phyloP scores from a whole-genome alignment of 2,329 filamentous ascomycete species.

The Nemania sp. region DNA sequence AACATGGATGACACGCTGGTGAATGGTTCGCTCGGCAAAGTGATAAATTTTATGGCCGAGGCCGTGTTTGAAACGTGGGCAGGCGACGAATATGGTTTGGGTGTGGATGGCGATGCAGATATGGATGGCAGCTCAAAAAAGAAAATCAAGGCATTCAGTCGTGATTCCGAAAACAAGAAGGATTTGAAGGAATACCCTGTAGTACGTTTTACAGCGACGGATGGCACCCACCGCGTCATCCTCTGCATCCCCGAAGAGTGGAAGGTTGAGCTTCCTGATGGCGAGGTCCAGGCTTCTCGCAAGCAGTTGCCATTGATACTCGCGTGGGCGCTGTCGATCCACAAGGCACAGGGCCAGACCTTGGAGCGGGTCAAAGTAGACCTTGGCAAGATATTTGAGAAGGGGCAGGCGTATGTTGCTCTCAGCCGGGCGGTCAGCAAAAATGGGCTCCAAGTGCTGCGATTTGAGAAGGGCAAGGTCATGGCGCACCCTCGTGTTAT shows the following conservation, averaged over 20 bases:
- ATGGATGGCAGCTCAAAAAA: slow-evolving; percentile 51
- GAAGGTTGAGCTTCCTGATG: slow-evolving; percentile 97
- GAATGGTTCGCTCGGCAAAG: slow-evolving; percentile 89
- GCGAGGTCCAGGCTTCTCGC: slow-evolving; percentile 88
- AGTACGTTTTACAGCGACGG: slow-evolving; percentile 79
- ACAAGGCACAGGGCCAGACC: slow-evolving; percentile 97
- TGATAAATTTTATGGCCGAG: slow-evolving; percentile 73
- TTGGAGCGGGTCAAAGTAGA: slow-evolving; percentile 94
- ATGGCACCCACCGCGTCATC: slow-evolving; percentile 75
- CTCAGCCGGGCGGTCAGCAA: slow-evolving; percentile 90
- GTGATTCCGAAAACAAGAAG: slow-evolving; percentile 49
- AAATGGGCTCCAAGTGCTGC: slow-evolving; percentile 81
- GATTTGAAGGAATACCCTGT: slow-evolving; percentile 72
- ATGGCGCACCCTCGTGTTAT: slow-evolving; percentile 91
- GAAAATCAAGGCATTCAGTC: slow-evolving; percentile 59
- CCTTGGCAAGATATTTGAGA: slow-evolving; percentile 89
- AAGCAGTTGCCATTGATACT: slow-evolving; percentile 85
- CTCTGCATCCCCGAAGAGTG: slow-evolving; percentile 87
- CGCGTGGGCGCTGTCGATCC: slow-evolving; percentile 95
- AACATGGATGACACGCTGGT: slow-evolving; percentile 94
- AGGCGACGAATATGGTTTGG: slow-evolving; percentile 42
- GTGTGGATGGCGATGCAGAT: slow-evolving; percentile 49
- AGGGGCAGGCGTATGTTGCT: slow-evolving; percentile 96
- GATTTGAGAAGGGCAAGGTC: slow-evolving; percentile 88
- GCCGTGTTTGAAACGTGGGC: slow-evolving; percentile 44